Conservation (phyloP, 768 basidiomycete species). For the Rhizopogon roseolus region DNA sequence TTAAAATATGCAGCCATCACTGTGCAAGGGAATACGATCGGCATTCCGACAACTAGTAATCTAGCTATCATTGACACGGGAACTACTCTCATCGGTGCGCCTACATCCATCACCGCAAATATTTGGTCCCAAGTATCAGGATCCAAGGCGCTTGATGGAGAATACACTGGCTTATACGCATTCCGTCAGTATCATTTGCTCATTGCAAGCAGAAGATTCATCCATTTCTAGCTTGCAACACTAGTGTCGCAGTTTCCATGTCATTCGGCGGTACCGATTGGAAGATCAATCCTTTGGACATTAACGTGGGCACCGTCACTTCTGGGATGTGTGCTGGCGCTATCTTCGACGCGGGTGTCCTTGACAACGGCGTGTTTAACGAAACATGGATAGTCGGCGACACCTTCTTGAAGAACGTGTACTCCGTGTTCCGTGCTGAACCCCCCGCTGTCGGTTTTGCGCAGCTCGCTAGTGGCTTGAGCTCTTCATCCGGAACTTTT, state of each 20-base stretch:
- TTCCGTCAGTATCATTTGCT: conserved; percentile 53
- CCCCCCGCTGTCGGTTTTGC: conserved; percentile 27
- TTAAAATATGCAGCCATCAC: conserved; percentile 42
- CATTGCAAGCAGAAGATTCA: conserved; percentile 2
- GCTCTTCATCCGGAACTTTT: neutral
- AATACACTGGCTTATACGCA: conserved; percentile 63
- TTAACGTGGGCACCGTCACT: conserved; percentile 13
- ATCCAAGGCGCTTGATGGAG: conserved; percentile 37
- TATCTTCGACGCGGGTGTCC: conserved; percentile 65
- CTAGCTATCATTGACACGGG: conserved; percentile 90
- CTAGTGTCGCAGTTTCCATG: conserved; percentile 43
- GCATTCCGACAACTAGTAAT: conserved; percentile 34
- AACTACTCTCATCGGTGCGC: conserved; percentile 90
- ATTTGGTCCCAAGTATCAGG: conserved; percentile 68
- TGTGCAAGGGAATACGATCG: conserved; percentile 48
- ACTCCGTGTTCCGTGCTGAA: conserved; percentile 21
- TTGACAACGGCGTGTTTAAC: too few relatives aligned
- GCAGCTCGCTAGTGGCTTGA: conserved; percentile 14
- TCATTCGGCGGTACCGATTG: too few relatives aligned
- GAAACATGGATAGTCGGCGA: too few relatives aligned
- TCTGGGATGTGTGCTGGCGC: conserved; percentile 49
- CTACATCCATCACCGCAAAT: conserved; percentile 49
- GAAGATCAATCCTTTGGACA: neutral
- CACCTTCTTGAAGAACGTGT: conserved; percentile 21
- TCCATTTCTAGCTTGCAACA: conserved; percentile 55